Evolutionary conservation across 2,329 filamentous ascomycete species (phyloP).

Genomic region (Colletotrichum gloeosporioides): DNA sequence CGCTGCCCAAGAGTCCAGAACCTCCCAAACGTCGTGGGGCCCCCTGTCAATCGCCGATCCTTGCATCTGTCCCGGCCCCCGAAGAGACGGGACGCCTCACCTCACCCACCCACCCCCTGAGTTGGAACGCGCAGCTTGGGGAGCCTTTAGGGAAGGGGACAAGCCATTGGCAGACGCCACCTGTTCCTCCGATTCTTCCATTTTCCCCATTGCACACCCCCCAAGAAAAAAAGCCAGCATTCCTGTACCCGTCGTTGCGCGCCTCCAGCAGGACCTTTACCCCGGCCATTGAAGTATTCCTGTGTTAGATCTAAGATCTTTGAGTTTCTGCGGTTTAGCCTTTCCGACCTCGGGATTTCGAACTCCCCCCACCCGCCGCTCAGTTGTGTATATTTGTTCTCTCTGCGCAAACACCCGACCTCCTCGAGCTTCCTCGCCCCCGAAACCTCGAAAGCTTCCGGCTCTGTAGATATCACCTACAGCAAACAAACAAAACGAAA

Average conservation of each 20-base stretch:
- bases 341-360: not conserved
- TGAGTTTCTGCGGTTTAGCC: not conserved
- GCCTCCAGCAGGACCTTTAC: not conserved
- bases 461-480: not conserved
- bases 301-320: not conserved
- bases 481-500: not conserved
- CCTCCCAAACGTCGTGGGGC: not conserved
- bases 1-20: not conserved
- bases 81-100: not conserved
- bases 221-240: not conserved
- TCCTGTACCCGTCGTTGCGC: not conserved
- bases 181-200: constrained; percentile 15
- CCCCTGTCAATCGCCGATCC: constrained; percentile 18
- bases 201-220: constrained; percentile 8
- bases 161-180: constrained; percentile 14
- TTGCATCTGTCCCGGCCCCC: constrained; percentile 16
- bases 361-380: not conserved
- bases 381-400: not conserved
- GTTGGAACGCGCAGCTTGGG: not conserved
- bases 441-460: not conserved
- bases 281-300: not conserved
- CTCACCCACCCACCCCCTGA: not conserved
- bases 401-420: not conserved
- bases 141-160: not conserved
- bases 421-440: not conserved